Conservation (phyloP, 345 rosid species). For the Rhizophora apiculata region DNA sequence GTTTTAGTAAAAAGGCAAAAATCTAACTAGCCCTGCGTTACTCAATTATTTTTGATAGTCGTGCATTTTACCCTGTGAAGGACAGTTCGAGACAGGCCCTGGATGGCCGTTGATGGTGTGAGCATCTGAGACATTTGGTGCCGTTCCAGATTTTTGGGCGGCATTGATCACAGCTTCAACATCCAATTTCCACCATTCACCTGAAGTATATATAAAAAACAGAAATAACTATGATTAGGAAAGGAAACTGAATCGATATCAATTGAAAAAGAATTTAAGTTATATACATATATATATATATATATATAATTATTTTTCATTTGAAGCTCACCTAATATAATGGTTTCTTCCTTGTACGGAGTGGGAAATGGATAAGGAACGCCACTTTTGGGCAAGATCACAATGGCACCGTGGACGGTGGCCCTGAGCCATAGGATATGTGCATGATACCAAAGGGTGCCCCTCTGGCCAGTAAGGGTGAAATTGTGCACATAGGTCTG, state of each 20-base stretch:
- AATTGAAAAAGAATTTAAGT: too few relatives aligned
- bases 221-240: too few relatives aligned
- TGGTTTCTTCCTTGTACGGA: slow-evolving; percentile 65
- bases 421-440: slow-evolving; percentile 92
- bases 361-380: slow-evolving; percentile 90
- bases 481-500: slow-evolving; percentile 73
- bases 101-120: slow-evolving; percentile 87
- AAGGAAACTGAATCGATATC: neutral
- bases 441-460: slow-evolving; percentile 90
- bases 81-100: slow-evolving; percentile 51
- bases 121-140: slow-evolving; percentile 87
- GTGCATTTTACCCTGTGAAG: slow-evolving; percentile 51
- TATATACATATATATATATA: too few relatives aligned
- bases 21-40: too few relatives aligned
- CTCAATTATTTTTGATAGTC: neutral
- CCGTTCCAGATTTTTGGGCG: slow-evolving; percentile 76
- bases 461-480: slow-evolving; percentile 84
- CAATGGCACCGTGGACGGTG: slow-evolving; percentile 79
- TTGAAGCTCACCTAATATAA: slow-evolving; percentile 45
- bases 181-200: slow-evolving; percentile 98
- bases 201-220: slow-evolving; percentile 19
- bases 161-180: slow-evolving; percentile 81
- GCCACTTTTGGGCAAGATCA: slow-evolving; percentile 72
- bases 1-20: too few relatives aligned
- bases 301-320: too few relatives aligned